Conservation (phyloP, 192 early-diverging fungal genomes). For the Podochytrium sp. region DNA sequence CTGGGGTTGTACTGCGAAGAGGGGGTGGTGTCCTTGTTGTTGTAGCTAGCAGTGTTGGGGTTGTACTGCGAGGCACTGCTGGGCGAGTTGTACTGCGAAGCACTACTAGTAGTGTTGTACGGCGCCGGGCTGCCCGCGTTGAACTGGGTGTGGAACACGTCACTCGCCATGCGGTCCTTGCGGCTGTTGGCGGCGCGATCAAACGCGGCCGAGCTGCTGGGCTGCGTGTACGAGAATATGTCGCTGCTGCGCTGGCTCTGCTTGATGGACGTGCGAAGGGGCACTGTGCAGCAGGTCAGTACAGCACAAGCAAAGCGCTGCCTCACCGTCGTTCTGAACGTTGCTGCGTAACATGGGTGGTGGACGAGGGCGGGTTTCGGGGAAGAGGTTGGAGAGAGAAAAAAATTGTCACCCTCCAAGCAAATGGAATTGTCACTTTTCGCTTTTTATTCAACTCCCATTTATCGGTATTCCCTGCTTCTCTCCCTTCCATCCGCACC, state of each 20-base stretch:
- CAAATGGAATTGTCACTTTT: background rate
- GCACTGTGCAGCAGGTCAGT: too few relatives aligned
- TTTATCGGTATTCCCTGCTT: background rate
- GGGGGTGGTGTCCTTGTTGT: background rate
- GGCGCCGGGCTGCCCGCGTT: background rate
- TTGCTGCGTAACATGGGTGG: background rate
- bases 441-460: background rate
- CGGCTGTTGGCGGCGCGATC: background rate
- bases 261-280: constrained; percentile 6
- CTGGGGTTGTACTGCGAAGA: background rate
- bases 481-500: too few relatives aligned
- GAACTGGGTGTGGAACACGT: background rate
- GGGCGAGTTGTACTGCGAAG: too few relatives aligned
- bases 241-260: background rate
- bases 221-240: background rate
- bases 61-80: too few relatives aligned
- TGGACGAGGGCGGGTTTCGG: background rate
- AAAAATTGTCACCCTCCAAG: background rate
- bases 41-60: background rate
- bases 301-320: too few relatives aligned
- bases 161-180: constrained; percentile 9
- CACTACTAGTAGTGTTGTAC: background rate
- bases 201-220: background rate
- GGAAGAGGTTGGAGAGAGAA: too few relatives aligned
- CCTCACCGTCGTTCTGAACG: background rate